Conservation (phyloP, 257 asterid genomes). For the Przewalskia tangutica region DNA sequence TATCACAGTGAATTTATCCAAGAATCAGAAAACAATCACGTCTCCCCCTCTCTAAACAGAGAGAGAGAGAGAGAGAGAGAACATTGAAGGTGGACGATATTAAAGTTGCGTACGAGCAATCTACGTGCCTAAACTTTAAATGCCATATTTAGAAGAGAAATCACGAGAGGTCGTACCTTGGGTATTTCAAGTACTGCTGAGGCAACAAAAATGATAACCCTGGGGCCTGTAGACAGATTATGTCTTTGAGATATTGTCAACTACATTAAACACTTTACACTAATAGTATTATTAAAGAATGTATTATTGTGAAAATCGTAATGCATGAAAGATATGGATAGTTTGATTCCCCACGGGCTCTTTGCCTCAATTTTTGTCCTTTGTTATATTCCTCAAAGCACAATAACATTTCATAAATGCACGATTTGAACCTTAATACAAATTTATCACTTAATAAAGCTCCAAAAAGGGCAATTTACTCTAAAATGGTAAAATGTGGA, state of each 20-base stretch:
- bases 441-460: background rate
- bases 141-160: background rate
- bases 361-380: background rate
- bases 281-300: constrained; percentile 13
- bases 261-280: constrained; percentile 20
- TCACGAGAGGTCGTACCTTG: constrained; percentile 43
- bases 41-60: background rate
- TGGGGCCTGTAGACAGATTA: constrained; percentile 83
- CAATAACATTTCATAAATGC: background rate
- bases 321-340: background rate
- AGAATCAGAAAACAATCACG: background rate
- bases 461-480: background rate
- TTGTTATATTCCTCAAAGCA: background rate
- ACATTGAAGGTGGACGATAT: background rate
- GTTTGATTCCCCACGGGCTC: background rate
- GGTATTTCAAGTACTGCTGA: constrained; percentile 52
- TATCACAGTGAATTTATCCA: background rate
- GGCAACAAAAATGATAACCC: constrained; percentile 90
- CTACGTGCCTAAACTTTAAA: background rate
- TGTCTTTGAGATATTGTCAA: constrained; percentile 28
- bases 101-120: background rate
- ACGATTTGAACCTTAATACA: background rate
- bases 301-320: background rate
- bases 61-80: background rate
- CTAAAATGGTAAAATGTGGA: background rate